Evolutionary conservation across 2,329 filamentous ascomycete genomes (phyloP), one percentile per base, ranked within the genome.

Genomic region (Fusarium sp.): DNA sequence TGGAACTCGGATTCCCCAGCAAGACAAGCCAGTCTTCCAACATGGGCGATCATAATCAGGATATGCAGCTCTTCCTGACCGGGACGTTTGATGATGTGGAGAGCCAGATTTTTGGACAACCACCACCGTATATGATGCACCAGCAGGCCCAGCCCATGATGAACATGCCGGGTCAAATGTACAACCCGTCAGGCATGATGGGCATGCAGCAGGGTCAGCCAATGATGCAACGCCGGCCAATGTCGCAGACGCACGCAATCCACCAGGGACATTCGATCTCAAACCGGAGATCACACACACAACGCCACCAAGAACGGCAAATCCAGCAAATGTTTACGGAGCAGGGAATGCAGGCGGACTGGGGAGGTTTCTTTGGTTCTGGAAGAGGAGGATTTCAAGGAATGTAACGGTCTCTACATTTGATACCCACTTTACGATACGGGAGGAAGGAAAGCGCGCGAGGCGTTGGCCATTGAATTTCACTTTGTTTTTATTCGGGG

Each of bases 71-170:
- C 67, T 87, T 84, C 76, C 82, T 87, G 64, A 81, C 84, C 3
- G 81, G 81, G 18, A 77, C 85, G 5, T 85, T 86, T 67, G 89
- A 90, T 68, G 89, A 91, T 58, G 86, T 92, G 55, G 91, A 93
- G 73, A 91, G 90, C 16, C 90, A 93, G 68, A 83, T 93, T 11
- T 87, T 92, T 62, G 89, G 88, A 0, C 87, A 90, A 1, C 83
- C 93, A 36, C 90, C 91, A 14, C 87, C 90, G 36, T 94, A 92
- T 74, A 82, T 93, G 71, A 86, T 91, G 46, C 77, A 79, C 16
- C 77, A 80, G 23, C 80, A 83, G 46, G 75, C 76, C 4, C 81
- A 83, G 53, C 76, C 79, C 34, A 79, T 80, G 27, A 79, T 86
- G 72, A 79, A 78, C 61, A 79, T 84, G 54, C 71, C 80, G 14